Conservation (phyloP, 257 asterid genomes). For the Solanum pennellii region DNA sequence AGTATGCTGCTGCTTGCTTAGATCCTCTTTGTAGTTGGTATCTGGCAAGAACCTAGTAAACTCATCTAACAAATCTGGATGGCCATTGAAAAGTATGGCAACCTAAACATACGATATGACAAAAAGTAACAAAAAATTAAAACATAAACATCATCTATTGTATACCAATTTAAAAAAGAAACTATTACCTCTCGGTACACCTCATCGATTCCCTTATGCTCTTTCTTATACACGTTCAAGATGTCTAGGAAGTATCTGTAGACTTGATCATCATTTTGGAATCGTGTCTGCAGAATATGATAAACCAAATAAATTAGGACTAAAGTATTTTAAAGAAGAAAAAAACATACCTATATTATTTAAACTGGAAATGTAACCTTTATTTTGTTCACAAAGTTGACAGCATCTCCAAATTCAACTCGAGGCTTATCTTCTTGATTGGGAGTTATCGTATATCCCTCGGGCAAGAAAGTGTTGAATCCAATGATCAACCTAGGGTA, state of each 20-base stretch:
- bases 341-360: background rate
- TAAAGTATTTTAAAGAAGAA: background rate
- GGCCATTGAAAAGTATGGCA: conserved; percentile 65
- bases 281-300: conserved; percentile 58
- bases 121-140: background rate
- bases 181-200: conserved; percentile 73
- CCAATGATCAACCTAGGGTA: conserved; percentile 79
- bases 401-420: conserved; percentile 80
- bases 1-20: conserved; percentile 43
- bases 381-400: conserved; percentile 80
- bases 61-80: conserved; percentile 86
- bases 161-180: no score
- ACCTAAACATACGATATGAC: conserved; percentile 35
- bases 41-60: conserved; percentile 81
- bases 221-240: conserved; percentile 82
- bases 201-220: conserved; percentile 69
- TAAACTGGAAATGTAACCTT: conserved; percentile 38
- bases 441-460: conserved; percentile 78
- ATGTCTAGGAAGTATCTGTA: conserved; percentile 89
- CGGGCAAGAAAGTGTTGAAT: conserved; percentile 86
- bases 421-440: conserved; percentile 68
- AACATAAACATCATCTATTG: background rate
- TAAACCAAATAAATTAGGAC: background rate
- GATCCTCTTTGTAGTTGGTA: conserved; percentile 55
- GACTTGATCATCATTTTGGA: conserved; percentile 73